phyloP scores from a whole-genome alignment of 805 yeast genomes.

The Ogataea methylovora region DNA sequence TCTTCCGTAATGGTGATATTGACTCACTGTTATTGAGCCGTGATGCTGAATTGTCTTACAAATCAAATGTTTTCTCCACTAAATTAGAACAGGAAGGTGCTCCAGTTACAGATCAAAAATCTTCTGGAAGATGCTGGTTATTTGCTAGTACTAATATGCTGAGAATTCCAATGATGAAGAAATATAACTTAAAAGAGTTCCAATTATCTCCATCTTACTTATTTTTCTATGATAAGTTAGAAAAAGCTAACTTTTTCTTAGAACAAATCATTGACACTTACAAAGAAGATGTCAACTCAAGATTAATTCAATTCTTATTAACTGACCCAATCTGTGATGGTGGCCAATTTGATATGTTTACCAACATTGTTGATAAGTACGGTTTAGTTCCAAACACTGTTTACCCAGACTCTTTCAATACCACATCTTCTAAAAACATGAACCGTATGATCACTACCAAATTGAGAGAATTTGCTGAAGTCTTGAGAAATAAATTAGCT shows the following conservation, averaged over 20 bases:
- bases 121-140: constrained; percentile 84
- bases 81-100: constrained; percentile 42
- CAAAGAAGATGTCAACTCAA: constrained; percentile 57
- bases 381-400: constrained; percentile 71
- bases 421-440: constrained; percentile 44
- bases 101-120: constrained; percentile 67
- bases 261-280: constrained; percentile 70
- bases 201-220: constrained; percentile 74
- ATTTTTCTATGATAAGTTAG: constrained; percentile 81
- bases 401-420: constrained; percentile 60
- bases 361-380: constrained; percentile 69
- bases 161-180: constrained; percentile 53
- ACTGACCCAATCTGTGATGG: constrained; percentile 71
- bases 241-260: constrained; percentile 73
- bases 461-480: constrained; percentile 72
- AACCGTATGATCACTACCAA: constrained; percentile 60
- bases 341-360: constrained; percentile 83
- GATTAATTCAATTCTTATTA: constrained; percentile 61
- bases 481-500: constrained; percentile 42
- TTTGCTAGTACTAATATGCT: constrained; percentile 76
- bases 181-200: constrained; percentile 56
- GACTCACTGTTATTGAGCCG: constrained; percentile 32
- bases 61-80: constrained; percentile 32
- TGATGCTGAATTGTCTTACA: constrained; percentile 18
- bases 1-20: constrained; percentile 28